A percentile compares a stretch with the other conserved stretches of the same genome.
Conservation (phyloP, 805 yeast genomes). For the Saccharomyces jurei region DNA sequence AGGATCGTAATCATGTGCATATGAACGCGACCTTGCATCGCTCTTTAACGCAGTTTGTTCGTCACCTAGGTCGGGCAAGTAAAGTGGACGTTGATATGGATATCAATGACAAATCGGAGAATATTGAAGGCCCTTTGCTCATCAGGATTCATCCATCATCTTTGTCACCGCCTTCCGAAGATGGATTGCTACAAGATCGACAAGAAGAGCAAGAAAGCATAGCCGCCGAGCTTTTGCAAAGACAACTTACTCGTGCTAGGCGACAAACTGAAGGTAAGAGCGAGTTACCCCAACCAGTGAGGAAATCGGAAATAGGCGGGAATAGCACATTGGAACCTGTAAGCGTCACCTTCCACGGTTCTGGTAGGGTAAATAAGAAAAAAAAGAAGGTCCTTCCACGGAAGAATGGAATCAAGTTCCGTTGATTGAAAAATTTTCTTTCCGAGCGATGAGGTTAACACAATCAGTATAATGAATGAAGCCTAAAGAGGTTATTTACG, state of each 20-base stretch:
- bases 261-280: background rate
- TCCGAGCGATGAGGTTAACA: background rate
- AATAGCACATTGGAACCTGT: background rate
- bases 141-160: conserved; percentile 27
- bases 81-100: conserved; percentile 35
- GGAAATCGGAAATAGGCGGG: background rate
- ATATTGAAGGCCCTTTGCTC: conserved; percentile 30
- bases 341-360: background rate
- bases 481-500: background rate
- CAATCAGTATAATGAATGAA: background rate
- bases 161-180: conserved; percentile 11
- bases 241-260: background rate
- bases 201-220: conserved; percentile 3
- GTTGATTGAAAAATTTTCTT: background rate
- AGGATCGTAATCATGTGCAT: conserved; percentile 77
- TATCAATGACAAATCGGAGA: conserved; percentile 7
- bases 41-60: conserved; percentile 59
- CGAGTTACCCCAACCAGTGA: background rate
- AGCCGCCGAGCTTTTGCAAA: background rate
- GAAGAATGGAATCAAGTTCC: background rate
- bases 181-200: conserved; percentile 5
- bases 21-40: conserved; percentile 84
- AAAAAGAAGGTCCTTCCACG: background rate
- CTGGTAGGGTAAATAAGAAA: background rate
- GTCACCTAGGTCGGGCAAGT: conserved; percentile 49